Conservation (phyloP, 306 rosid species). For the Trifolium dubium region DNA sequence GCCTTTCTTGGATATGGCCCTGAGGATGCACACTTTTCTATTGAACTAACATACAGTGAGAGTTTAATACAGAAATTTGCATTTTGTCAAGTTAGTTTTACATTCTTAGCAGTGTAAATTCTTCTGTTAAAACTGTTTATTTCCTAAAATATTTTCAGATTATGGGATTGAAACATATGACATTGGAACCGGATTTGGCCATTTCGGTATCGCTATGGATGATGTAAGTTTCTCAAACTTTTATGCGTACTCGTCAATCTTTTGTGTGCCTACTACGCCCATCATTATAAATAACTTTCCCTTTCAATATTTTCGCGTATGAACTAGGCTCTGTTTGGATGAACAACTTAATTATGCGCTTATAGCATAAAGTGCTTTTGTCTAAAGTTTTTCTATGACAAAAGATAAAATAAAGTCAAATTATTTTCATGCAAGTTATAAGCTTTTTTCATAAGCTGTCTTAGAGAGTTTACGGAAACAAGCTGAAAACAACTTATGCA, state of each 20-base stretch:
- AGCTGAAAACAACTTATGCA: background rate
- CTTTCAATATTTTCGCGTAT: background rate
- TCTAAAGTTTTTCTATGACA: background rate
- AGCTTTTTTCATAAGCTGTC: background rate
- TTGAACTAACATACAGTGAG: slow-evolving; percentile 91
- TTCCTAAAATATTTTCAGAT: slow-evolving; percentile 58
- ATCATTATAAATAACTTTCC: slow-evolving; percentile 28
- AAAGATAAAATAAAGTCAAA: background rate
- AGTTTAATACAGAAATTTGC: slow-evolving; percentile 4
- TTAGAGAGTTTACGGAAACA: background rate
- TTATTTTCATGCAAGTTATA: background rate
- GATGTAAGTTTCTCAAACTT: slow-evolving; percentile 68
- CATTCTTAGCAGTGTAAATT: slow-evolving; percentile 29
- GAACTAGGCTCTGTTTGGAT: background rate
- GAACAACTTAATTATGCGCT: background rate
- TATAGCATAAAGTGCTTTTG: background rate
- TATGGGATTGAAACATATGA: slow-evolving; percentile 82
- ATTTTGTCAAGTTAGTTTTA: slow-evolving; percentile 30
- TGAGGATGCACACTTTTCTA: slow-evolving; percentile 83
- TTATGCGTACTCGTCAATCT: background rate
- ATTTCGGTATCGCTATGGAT: slow-evolving; percentile 89
- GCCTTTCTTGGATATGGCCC: slow-evolving; percentile 92
- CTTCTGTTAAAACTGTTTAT: slow-evolving; percentile 37
- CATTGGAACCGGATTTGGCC: slow-evolving; percentile 82
- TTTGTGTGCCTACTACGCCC: background rate